phyloP scores from a whole-genome alignment of 495 filamentous ascomycete species.

The Penicillium lividum region DNA sequence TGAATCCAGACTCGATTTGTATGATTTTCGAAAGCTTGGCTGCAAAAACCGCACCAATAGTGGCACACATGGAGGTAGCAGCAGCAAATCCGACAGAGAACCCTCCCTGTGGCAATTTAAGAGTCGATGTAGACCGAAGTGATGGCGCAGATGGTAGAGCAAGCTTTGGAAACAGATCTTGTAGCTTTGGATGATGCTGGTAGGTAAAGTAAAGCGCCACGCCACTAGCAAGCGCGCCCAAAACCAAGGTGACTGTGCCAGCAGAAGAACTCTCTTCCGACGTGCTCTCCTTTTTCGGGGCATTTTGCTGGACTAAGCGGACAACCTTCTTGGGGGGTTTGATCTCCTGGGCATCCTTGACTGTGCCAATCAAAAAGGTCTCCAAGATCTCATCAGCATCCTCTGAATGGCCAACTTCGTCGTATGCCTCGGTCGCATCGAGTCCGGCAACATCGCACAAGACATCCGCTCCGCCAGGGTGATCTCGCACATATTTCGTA shows the following conservation, averaged over 20 bases:
- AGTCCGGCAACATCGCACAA: constrained; percentile 51
- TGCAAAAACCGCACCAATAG: neutral
- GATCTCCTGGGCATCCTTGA: constrained; percentile 26
- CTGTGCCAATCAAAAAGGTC: constrained; percentile 29
- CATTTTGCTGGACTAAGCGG: constrained; percentile 18
- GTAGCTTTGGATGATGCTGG: no score
- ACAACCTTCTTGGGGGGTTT: constrained; percentile 15
- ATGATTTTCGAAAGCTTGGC: constrained; percentile 18
- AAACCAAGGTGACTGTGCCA: no score
- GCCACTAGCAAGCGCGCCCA: no score
- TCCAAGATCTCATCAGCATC: constrained; percentile 42
- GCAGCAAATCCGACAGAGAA: constrained; percentile 33
- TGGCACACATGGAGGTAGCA: constrained; percentile 23
- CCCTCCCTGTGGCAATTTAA: no score
- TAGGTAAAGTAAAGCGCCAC: no score
- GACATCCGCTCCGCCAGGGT: constrained; percentile 54
- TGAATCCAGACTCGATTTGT: constrained; percentile 38
- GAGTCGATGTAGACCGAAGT: no score
- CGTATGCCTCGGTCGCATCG: constrained; percentile 53
- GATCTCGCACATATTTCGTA: constrained; percentile 51
- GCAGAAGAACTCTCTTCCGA: no score
- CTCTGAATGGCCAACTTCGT: constrained; percentile 54
- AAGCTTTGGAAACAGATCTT: no score
- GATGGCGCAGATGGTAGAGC: no score
- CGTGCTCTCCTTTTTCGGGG: no score